phyloP scores from a whole-genome alignment of 371 early-diverging fungal species.

The Amoeboaphelidium protococcarum region DNA sequence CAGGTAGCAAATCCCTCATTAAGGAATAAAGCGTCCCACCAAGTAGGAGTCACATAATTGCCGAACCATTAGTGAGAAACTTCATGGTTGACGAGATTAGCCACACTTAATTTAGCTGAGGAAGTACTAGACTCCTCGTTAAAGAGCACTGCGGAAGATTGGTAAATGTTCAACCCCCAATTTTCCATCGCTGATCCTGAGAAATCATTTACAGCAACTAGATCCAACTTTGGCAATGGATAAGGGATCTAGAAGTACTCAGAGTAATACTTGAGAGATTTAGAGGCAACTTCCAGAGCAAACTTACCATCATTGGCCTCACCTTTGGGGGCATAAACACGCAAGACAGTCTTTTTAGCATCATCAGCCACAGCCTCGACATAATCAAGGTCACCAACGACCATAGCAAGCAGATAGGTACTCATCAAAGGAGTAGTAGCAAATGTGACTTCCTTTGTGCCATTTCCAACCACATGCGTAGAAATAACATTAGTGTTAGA shows the following conservation, averaged over 20 bases:
- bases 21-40: constrained; percentile 86
- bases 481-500: constrained; percentile 51
- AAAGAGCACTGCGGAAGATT: constrained; percentile 40
- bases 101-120: constrained; percentile 37
- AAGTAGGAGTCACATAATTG: constrained; percentile 61
- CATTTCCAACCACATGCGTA: constrained; percentile 3
- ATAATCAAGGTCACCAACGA: constrained; percentile 66
- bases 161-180: constrained; percentile 51
- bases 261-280: constrained; percentile 43
- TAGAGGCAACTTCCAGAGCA: constrained; percentile 40
- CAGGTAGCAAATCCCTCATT: constrained; percentile 95
- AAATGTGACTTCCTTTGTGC: constrained; percentile 35
- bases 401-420: constrained; percentile 70
- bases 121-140: constrained; percentile 31
- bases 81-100: constrained; percentile 72
- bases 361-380: constrained; percentile 38
- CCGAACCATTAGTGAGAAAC: constrained; percentile 79
- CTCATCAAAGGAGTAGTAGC: constrained; percentile 64
- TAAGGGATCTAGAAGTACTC: constrained; percentile 55
- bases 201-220: constrained; percentile 72
- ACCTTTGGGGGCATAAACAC: constrained; percentile 50
- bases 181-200: constrained; percentile 56
- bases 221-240: constrained; percentile 66
- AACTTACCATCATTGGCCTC: constrained; percentile 37
- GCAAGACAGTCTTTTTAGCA: constrained; percentile 28